Evolutionary conservation across 768 basidiomycete genomes (phyloP), one percentile per base, ranked within the genome.

Genomic region (Pleurotus salmoneostramineus): DNA sequence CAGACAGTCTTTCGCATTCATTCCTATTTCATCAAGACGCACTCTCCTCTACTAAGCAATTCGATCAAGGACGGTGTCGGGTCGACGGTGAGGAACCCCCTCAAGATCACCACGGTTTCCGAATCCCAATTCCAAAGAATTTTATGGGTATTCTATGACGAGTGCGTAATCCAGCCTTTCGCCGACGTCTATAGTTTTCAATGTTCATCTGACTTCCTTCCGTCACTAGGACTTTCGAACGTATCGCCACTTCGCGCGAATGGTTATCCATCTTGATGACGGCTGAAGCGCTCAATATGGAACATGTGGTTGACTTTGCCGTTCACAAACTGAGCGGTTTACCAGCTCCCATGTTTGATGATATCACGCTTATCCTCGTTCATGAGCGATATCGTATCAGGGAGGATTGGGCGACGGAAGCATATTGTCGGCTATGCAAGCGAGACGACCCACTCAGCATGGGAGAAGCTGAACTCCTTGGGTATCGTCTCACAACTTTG

Each of bases 381-480:
- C 12, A 45, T 2, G 44, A 45, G 6, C 44, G 44, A 11, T 17
- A 45, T 45, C 17, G 6, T 45, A 45, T 45, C 44, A 11, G 44
- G 6, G 12, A 45, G 17, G 44, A 45, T 17, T 45, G 44, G 44
- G 44, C 44, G 6, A 45, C 12, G 15, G 44, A 45, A 6, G 74
- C 78, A 15, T 77, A 76, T 60, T 64, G 64, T 35, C 67, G 66
- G 12, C 62, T 80, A 6, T 74, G 75, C 60, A 56, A 64, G 56
- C 68, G 78, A 6, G 43, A 52, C 0, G 62, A 71, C 12, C 67
- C 75, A 17, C 67, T 81, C 21, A 65, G 64, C 11, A 64, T 68
- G 21, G 50, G 60, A 2, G 67, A 69, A 47, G 65, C 63, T 61
- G 67, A 57, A 74, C 73, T 62, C 68, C 65, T 63, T 63, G 73